Evolutionary conservation across 495 filamentous ascomycete genomes (phyloP).

Genomic region (Trichoderma virens): DNA sequence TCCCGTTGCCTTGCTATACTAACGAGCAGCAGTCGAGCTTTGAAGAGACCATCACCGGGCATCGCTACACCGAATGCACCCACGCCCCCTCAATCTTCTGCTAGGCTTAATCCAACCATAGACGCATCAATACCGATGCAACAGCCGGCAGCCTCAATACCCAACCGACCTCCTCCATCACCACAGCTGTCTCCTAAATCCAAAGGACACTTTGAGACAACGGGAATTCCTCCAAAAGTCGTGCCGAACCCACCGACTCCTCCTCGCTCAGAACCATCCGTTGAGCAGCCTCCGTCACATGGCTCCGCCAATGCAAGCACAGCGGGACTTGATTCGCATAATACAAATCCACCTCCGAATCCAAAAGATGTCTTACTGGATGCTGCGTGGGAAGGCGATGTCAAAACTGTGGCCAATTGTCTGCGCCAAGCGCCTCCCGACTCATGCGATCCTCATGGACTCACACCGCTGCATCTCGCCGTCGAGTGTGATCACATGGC

Average conservation of each 20-base stretch:
- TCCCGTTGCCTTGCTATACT: background rate
- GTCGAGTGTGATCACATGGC: conserved; percentile 28
- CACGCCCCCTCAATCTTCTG: background rate
- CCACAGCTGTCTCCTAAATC: background rate
- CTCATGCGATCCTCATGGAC: conserved; percentile 6
- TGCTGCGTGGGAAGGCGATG: conserved; percentile 10
- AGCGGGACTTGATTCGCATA: background rate
- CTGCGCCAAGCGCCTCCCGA: background rate
- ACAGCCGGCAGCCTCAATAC: background rate
- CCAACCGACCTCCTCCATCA: background rate
- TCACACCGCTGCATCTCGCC: conserved; percentile 33
- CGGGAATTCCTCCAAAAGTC: background rate
- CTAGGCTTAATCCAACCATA: background rate
- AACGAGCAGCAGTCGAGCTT: background rate
- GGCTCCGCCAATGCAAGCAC: background rate
- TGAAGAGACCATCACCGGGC: conserved; percentile 1
- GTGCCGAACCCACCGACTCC: background rate
- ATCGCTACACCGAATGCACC: background rate
- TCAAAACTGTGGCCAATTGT: background rate
- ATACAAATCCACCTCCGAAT: background rate
- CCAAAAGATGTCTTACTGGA: conserved; percentile 5
- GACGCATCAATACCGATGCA: background rate
- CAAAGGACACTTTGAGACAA: background rate
- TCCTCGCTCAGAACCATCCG: background rate
- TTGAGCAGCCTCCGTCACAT: background rate